Evolutionary conservation across 768 basidiomycete species (phyloP).

Genomic region (Lentinus tigrinus): DNA sequence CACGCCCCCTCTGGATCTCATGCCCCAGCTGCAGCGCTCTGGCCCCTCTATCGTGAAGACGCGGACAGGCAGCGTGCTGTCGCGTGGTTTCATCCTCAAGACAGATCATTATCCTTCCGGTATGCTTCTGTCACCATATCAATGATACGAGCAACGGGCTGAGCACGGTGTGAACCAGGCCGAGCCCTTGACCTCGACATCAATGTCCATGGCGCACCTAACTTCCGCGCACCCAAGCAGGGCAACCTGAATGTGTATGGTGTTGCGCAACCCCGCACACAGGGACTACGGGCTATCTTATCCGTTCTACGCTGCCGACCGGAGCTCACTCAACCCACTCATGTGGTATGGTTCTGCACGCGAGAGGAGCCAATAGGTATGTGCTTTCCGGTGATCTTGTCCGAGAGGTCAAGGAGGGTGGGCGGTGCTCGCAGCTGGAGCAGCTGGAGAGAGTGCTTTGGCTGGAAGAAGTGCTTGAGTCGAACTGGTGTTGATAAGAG

Average conservation of each 20-base stretch:
- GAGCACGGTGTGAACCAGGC: slow-evolving; percentile 41
- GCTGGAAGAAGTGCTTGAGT: background rate
- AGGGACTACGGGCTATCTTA: slow-evolving; percentile 87
- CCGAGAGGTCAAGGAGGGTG: background rate
- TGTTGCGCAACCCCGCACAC: slow-evolving; percentile 91
- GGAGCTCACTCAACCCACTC: slow-evolving; percentile 57
- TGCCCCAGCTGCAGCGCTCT: slow-evolving; percentile 60
- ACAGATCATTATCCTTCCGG: slow-evolving; percentile 87
- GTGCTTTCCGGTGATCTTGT: slow-evolving; percentile 26
- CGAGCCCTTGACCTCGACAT: slow-evolving; percentile 89
- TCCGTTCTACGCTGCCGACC: slow-evolving; percentile 80
- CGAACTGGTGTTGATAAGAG: slow-evolving; percentile 3
- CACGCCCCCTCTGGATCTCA: slow-evolving; percentile 52
- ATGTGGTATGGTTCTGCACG: slow-evolving; percentile 94
- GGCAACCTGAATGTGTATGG: slow-evolving; percentile 90
- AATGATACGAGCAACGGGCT: background rate
- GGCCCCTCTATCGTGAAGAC: slow-evolving; percentile 80
- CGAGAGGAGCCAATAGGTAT: slow-evolving; percentile 92
- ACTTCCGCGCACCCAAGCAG: slow-evolving; percentile 82
- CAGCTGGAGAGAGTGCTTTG: no score
- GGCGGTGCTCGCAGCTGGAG: background rate
- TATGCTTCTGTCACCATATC: slow-evolving; percentile 1
- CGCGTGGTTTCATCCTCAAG: slow-evolving; percentile 90
- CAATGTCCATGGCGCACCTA: slow-evolving; percentile 91
- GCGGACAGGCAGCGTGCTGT: slow-evolving; percentile 78